Percentiles rank a stretch among this genome's conserved stretches.
phyloP scores from a whole-genome alignment of 192 early-diverging fungal genomes.

The Backusella psychrophila region DNA sequence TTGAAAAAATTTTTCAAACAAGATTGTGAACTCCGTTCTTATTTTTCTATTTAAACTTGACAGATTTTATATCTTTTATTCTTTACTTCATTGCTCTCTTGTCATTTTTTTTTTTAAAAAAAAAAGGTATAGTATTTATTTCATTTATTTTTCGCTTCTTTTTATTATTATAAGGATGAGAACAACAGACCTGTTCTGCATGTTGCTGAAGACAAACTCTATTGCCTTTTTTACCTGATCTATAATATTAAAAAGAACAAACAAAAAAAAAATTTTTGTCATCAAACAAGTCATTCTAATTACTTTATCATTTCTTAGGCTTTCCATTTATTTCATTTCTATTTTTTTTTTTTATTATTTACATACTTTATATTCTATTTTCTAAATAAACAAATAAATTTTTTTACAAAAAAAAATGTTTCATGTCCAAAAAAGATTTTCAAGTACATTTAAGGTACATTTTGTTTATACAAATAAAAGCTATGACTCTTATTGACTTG shows the following conservation, averaged over 20 bases:
- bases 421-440: neutral
- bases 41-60: neutral
- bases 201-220: constrained; percentile 8
- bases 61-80: neutral
- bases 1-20: neutral
- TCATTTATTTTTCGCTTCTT: neutral
- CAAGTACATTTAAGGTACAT: constrained; percentile 6
- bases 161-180: constrained; percentile 10
- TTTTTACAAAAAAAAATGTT: neutral
- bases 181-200: constrained; percentile 21
- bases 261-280: neutral
- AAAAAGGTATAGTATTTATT: constrained; percentile 9
- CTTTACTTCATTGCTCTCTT: neutral
- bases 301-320: neutral
- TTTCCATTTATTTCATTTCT: neutral
- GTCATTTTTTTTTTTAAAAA: neutral
- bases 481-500: neutral
- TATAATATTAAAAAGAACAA: neutral
- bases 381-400: neutral
- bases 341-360: neutral
- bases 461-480: neutral
- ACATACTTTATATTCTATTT: neutral
- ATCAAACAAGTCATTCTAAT: neutral
- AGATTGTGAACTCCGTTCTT: neutral
- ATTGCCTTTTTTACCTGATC: neutral